A percentile compares a stretch with the other conserved stretches of the same genome.
phyloP scores from a whole-genome alignment of 495 filamentous ascomycete species.

The Tricharina praecox region DNA sequence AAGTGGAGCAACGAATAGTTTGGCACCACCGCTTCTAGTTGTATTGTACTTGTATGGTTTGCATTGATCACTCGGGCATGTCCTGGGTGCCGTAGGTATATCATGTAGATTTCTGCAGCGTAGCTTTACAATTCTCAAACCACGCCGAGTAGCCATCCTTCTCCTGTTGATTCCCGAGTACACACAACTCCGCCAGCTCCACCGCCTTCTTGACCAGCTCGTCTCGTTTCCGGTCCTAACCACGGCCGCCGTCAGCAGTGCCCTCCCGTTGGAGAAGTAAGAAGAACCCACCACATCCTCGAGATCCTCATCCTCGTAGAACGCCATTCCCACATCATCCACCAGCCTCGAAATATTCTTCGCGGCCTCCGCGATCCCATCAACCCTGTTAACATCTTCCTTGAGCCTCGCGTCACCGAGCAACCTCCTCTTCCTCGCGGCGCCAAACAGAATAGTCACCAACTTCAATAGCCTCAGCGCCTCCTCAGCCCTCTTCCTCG shows the following conservation, averaged over 20 bases:
- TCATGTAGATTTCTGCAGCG: constrained; percentile 7
- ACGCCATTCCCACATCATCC: constrained; percentile 25
- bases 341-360: constrained; percentile 14
- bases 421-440: constrained; percentile 17
- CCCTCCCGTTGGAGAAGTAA: not conserved
- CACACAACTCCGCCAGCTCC: constrained; percentile 10
- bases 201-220: constrained; percentile 13
- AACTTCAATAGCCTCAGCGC: constrained; percentile 21
- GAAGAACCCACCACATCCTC: constrained; percentile 15
- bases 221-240: constrained; percentile 11
- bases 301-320: constrained; percentile 17
- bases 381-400: constrained; percentile 12
- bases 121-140: constrained; percentile 17
- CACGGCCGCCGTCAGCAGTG: not conserved
- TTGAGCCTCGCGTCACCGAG: constrained; percentile 1
- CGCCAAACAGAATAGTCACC: constrained; percentile 13
- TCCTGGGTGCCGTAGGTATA: too few species aligned
- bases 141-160: constrained; percentile 21
- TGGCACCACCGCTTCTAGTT: not conserved
- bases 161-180: constrained; percentile 9
- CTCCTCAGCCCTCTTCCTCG: constrained; percentile 9
- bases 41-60: not conserved
- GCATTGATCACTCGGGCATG: too few species aligned
- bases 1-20: constrained; percentile 70
- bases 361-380: constrained; percentile 12